phyloP scores from a whole-genome alignment of 179 eudicot species.

The Sideroxylon spinosum region DNA sequence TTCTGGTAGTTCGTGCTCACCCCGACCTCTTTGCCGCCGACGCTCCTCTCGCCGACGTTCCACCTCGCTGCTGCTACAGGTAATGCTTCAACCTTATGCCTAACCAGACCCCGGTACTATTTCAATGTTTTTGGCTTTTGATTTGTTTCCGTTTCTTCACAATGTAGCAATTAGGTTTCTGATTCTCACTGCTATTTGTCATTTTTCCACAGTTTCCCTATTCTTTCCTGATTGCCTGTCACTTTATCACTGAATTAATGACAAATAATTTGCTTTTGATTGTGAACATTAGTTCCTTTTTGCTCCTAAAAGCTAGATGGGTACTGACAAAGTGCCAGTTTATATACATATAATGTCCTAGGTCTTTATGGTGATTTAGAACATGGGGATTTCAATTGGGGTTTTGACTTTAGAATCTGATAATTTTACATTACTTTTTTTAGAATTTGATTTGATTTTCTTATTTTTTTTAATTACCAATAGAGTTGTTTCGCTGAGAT shows the following conservation, averaged over 20 bases:
- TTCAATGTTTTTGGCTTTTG: not conserved
- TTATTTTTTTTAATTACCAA: too few relatives aligned
- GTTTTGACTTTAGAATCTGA: too few relatives aligned
- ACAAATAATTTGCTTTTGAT: not conserved
- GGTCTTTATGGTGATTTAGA: too few relatives aligned
- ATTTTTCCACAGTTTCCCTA: not conserved
- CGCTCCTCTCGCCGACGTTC: too few relatives aligned
- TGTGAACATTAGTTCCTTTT: not conserved
- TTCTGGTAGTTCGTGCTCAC: too few relatives aligned
- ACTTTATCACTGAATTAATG: not conserved
- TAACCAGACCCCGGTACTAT: conserved; percentile 76
- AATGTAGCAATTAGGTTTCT: not conserved
- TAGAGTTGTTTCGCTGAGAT: too few relatives aligned
- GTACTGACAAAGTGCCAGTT: not conserved
- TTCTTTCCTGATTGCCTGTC: not conserved
- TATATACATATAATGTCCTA: too few relatives aligned
- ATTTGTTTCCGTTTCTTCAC: not conserved
- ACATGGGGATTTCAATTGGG: too few relatives aligned
- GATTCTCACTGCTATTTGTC: not conserved
- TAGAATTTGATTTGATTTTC: too few relatives aligned
- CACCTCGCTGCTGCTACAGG: too few relatives aligned
- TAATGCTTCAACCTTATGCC: conserved; percentile 76
- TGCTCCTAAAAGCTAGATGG: not conserved
- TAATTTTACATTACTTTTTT: too few relatives aligned
- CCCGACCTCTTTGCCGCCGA: too few relatives aligned